These are phyloP conservation scores for Syncephalastrum contaminatum DNA, from an alignment of 371 early-diverging fungal species.

Conservation along the genomic window DNA sequence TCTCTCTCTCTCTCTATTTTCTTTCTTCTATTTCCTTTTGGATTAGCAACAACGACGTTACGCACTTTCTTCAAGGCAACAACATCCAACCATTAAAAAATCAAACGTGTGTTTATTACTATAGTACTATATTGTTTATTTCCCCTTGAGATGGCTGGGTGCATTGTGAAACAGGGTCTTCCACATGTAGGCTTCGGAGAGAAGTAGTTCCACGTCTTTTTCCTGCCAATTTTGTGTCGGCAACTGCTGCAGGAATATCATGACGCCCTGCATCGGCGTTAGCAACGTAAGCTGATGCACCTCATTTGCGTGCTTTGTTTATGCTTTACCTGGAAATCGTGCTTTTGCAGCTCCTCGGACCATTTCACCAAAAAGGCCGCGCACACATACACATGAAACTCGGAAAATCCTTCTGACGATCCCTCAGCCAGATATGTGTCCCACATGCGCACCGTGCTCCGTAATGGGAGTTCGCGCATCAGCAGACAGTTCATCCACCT, in stretches of 20 bases:
- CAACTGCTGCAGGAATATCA: conserved; percentile 91
- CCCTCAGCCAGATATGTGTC: conserved; percentile 95
- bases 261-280: conserved; percentile 61
- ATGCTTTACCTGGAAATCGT: conserved; percentile 81
- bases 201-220: conserved; percentile 88
- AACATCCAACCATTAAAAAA: not conserved
- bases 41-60: conserved; percentile 2
- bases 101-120: not conserved
- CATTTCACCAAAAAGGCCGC: conserved; percentile 95
- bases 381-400: conserved; percentile 96
- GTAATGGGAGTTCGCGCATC: conserved; percentile 92
- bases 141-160: conserved; percentile 66
- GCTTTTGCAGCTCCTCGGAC: conserved; percentile 77
- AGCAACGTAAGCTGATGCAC: no score
- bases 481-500: conserved; percentile 99
- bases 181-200: conserved; percentile 96
- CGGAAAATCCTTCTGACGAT: conserved; percentile 85
- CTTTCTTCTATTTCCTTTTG: conserved; percentile 4
- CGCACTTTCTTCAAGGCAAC: not conserved
- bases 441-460: conserved; percentile 94
- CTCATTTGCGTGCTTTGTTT: not conserved
- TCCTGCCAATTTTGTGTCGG: conserved; percentile 89
- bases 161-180: conserved; percentile 91
- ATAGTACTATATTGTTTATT: not conserved
- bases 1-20: conserved; percentile 6